These are phyloP conservation scores for Prunus armeniaca DNA, from an alignment of 306 rosid genomes.

Conservation along the genomic window DNA sequence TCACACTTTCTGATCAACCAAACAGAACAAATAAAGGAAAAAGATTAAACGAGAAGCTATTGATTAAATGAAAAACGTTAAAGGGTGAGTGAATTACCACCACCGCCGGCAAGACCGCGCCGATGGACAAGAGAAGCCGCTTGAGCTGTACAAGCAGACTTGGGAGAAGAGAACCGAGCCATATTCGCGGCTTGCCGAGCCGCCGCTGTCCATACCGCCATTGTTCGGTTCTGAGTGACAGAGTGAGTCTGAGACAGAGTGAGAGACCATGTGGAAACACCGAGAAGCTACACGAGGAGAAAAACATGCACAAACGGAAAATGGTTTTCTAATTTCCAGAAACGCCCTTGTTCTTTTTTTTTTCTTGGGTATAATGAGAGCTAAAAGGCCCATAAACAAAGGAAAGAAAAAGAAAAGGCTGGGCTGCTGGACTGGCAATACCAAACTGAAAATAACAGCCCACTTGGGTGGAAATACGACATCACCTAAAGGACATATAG, in stretches of 20 bases:
- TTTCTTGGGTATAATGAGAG: too few species aligned
- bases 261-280: not conserved
- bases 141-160: conserved; percentile 17
- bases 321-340: not conserved
- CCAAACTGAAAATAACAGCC: too few species aligned
- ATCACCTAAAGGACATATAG: too few species aligned
- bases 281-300: conserved; percentile 14
- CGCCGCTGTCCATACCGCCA: conserved; percentile 46
- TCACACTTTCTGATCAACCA: not conserved
- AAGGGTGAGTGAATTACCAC: conserved; percentile 23
- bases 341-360: not conserved
- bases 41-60: not conserved
- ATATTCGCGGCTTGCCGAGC: conserved; percentile 38
- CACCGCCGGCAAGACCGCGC: conserved; percentile 45
- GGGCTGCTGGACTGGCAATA: too few species aligned
- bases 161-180: conserved; percentile 35
- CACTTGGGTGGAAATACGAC: too few species aligned
- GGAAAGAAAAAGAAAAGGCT: too few species aligned
- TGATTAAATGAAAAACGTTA: not conserved
- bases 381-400: too few species aligned
- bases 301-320: not conserved
- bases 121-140: conserved; percentile 41
- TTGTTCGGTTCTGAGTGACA: conserved; percentile 17
- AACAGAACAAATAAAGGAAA: not conserved
- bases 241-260: not conserved